A percentile compares a stretch with the other conserved stretches of the same genome.
phyloP scores from a whole-genome alignment of 139 green algal species.

The Micractinium sp. region DNA sequence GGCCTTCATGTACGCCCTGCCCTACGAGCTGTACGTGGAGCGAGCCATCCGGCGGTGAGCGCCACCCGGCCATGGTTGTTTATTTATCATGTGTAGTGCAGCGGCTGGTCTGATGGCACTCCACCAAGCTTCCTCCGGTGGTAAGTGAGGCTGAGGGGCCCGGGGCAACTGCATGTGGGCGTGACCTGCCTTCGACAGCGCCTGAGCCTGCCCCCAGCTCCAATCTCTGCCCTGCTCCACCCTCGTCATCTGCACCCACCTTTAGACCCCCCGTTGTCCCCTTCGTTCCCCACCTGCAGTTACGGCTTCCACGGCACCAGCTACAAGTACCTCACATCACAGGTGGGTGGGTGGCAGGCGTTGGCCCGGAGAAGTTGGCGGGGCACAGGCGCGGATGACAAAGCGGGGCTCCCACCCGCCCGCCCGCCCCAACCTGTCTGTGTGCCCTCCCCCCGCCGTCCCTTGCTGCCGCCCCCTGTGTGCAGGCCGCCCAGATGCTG shows the following conservation, averaged over 20 bases:
- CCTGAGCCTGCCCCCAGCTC: background rate
- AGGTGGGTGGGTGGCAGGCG: background rate
- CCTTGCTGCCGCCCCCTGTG: background rate
- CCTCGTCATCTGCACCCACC: background rate
- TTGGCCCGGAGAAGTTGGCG: background rate
- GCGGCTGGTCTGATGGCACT: too few relatives aligned
- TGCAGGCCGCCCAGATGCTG: conserved; percentile 50
- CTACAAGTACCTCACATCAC: conserved; percentile 78
- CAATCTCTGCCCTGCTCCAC: background rate
- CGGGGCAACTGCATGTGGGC: background rate
- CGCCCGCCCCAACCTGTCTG: background rate
- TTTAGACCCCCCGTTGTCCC: background rate
- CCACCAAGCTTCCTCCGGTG: too few relatives aligned
- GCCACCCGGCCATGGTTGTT: too few relatives aligned
- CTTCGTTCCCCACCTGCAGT: conserved; percentile 33
- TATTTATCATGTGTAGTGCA: too few relatives aligned
- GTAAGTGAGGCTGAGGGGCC: too few relatives aligned
- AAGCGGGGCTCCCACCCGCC: background rate
- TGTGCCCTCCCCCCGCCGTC: background rate
- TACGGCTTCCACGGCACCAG: conserved; percentile 93
- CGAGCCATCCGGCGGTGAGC: conserved; percentile 53
- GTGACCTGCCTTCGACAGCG: too few relatives aligned
- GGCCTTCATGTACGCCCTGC: conserved; percentile 89
- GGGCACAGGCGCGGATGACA: background rate
- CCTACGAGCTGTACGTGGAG: conserved; percentile 77